Evolutionary conservation across 306 rosid genomes (phyloP), one percentile per base, ranked within the genome.

Genomic region (Luffa acutangula): DNA sequence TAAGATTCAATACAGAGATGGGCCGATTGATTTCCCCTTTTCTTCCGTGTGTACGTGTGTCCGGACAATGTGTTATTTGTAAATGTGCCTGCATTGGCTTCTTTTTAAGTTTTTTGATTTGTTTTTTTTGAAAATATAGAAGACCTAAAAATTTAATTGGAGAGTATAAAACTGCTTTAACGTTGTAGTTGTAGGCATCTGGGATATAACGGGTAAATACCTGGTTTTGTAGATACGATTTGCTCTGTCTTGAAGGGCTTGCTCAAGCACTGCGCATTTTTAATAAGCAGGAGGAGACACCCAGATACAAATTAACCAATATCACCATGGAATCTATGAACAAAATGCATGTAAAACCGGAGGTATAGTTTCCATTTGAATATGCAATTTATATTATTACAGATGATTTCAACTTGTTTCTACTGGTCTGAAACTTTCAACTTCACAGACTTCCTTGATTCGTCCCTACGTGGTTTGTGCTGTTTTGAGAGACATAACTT

Each of bases 181-280:
- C 6, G 3, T 7, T 49, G 37, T 31, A 73, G 17, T 31, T 73
- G 37, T 73, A 14, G 36, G 25, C 21, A 73, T 72, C 59, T 72
- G 77, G 13, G 57, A 48, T 51, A 25, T 14, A 73, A 49, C 78
- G 13, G 31, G 45, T 73, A 73, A 31, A 71, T 46, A 17, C 74
- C 15, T 57, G 57, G 39, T 71, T 31, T 69, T 43, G 58, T 83
- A 94, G 98, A 86, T 94, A 94, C 81, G 98, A 94, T 76, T 88
- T 94, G 82, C 92, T 94, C 77, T 94, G 97, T 81, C 94, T 94
- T 18, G 98, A 94, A 84, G 98, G 98, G 80, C 85, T 94, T 80
- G 94, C 96, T 17, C 97, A 92, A 80, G 89, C 97, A 1, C 96
- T 94, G 41, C 87, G 92, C 56, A 80, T 92, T 52, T 94, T 94